Conservation (phyloP, 805 yeast species). For the Lachancea waltii region DNA sequence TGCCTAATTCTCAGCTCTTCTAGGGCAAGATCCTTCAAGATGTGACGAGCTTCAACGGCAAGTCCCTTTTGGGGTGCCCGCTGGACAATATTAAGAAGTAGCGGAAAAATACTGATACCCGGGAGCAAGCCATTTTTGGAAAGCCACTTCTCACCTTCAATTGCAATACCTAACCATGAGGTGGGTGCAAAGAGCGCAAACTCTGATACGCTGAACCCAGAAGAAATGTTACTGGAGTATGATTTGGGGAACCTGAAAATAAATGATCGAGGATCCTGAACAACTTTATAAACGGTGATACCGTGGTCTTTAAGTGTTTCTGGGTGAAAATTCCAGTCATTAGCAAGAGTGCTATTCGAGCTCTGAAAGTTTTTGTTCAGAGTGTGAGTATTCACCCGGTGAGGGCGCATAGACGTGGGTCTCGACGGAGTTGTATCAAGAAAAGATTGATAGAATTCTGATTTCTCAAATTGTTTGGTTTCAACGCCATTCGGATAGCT, state of each 20-base stretch:
- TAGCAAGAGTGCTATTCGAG: constrained; percentile 2
- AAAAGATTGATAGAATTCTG: constrained; percentile 56
- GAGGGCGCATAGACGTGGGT: not conserved
- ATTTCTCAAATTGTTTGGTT: constrained; percentile 11
- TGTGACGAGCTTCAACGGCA: constrained; percentile 30
- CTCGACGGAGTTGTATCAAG: constrained; percentile 23
- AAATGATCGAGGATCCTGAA: constrained; percentile 59
- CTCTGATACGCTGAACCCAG: constrained; percentile 54
- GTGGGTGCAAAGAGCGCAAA: constrained; percentile 49
- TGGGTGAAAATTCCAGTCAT: constrained; percentile 42
- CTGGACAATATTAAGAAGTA: constrained; percentile 42
- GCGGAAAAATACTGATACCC: constrained; percentile 43
- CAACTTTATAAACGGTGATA: constrained; percentile 40
- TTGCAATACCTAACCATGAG: constrained; percentile 47
- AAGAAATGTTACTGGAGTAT: constrained; percentile 44
- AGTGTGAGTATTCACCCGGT: constrained; percentile 8
- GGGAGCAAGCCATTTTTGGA: constrained; percentile 44
- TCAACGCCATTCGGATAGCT: not conserved
- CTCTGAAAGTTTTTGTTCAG: constrained; percentile 9
- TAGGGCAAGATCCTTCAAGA: constrained; percentile 33
- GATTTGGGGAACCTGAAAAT: constrained; percentile 52
- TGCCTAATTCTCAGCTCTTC: constrained; percentile 41
- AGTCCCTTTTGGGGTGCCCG: constrained; percentile 36
- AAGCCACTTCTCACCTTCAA: constrained; percentile 48
- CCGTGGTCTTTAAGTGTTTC: constrained; percentile 40